Percentiles rank a stretch among this genome's conserved stretches.
These are phyloP conservation scores for Trichomonas vaginalis DNA, from an alignment of 208 protist genomes.

Conservation along the genomic window DNA sequence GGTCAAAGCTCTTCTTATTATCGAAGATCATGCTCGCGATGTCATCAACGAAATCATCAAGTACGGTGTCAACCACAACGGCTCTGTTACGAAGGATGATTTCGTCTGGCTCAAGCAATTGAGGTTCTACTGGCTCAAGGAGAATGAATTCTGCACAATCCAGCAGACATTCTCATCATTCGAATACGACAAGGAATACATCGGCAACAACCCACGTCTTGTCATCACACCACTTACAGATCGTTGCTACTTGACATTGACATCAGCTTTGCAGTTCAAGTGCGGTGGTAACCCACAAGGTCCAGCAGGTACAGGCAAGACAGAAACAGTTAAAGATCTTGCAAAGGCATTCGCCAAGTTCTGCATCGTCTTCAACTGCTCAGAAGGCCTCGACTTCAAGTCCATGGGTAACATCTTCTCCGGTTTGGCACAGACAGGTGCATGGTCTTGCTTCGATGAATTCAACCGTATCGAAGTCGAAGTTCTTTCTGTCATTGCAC, in stretches of 20 bases:
- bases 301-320: constrained; percentile 90
- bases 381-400: constrained; percentile 82
- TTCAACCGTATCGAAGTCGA: constrained; percentile 91
- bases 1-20: constrained; percentile 79
- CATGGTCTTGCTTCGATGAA: constrained; percentile 92
- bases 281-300: constrained; percentile 54
- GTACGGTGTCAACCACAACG: constrained; percentile 36
- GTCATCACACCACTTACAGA: constrained; percentile 89
- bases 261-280: constrained; percentile 75
- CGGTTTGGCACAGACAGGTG: constrained; percentile 84
- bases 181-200: constrained; percentile 87
- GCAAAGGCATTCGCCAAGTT: constrained; percentile 83
- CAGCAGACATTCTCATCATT: constrained; percentile 68
- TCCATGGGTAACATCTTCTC: constrained; percentile 76
- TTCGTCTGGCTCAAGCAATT: constrained; percentile 89
- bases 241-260: constrained; percentile 88
- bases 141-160: constrained; percentile 56
- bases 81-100: constrained; percentile 53
- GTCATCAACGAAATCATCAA: constrained; percentile 74
- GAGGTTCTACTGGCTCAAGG: constrained; percentile 71
- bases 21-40: constrained; percentile 90
- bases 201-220: constrained; percentile 82
- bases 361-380: constrained; percentile 94
- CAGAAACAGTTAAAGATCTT: constrained; percentile 94
- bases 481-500: constrained; percentile 88